Percentiles rank a stretch among this genome's conserved stretches.
Evolutionary conservation across 192 early-diverging fungal species (phyloP).

Genomic region (Rhizophagus clarus): DNA sequence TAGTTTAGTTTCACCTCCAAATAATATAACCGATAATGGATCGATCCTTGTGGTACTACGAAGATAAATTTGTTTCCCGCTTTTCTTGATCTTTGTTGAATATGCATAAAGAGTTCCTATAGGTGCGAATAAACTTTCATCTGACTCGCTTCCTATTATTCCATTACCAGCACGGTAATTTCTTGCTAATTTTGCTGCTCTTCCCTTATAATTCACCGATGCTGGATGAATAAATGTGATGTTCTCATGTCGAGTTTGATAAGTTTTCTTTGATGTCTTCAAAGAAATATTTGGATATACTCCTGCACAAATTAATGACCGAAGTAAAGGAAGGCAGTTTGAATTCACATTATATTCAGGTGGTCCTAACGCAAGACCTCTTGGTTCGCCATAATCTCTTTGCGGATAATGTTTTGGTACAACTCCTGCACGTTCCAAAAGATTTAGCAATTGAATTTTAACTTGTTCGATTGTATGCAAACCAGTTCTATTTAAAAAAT

Average conservation of each 20-base stretch:
- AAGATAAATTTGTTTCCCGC: constrained; percentile 44
- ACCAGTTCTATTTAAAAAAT: constrained; percentile 45
- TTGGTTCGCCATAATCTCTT: constrained; percentile 21
- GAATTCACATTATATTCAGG: constrained; percentile 60
- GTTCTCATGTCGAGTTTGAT: constrained; percentile 44
- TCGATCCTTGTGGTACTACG: constrained; percentile 43
- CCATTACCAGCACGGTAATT: constrained; percentile 10
- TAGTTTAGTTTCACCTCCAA: constrained; percentile 45
- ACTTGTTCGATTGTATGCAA: constrained; percentile 47
- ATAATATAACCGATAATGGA: constrained; percentile 44
- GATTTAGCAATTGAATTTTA: constrained; percentile 44
- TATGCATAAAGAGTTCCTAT: constrained; percentile 47
- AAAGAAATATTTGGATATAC: constrained; percentile 73
- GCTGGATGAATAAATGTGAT: constrained; percentile 45
- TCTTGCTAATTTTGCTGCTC: constrained; percentile 22
- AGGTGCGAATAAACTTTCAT: constrained; percentile 5
- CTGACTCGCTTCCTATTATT: constrained; percentile 33
- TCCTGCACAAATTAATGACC: constrained; percentile 78
- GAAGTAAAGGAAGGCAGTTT: constrained; percentile 62
- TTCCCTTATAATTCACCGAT: constrained; percentile 44
- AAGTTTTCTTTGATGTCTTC: constrained; percentile 44
- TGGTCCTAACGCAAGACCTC: constrained; percentile 41
- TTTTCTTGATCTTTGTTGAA: constrained; percentile 44
- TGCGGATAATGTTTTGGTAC: constrained; percentile 40
- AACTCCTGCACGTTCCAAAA: constrained; percentile 47